Base-by-base conservation (phyloP, 2,329 filamentous ascomycete species). In the Escovopsis sp. region DNA sequence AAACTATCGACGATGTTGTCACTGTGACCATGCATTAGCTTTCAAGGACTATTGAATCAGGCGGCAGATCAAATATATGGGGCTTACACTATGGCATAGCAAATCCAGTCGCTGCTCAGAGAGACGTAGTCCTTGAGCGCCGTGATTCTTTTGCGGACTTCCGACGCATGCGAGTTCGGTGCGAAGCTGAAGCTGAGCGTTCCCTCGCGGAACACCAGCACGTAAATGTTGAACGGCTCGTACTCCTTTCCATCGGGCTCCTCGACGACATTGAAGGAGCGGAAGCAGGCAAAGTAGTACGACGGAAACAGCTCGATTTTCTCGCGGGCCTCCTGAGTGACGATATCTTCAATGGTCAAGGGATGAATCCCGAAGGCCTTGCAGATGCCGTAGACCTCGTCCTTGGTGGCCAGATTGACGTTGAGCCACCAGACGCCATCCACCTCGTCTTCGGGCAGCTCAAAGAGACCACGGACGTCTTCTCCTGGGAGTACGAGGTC, bases 361-460 rank as follows among this genome's bases (percentile, higher is more conserved):
- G 89, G 89, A 62, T 98, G 91, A 42, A 98, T 84, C 12, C 86
- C 86, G 61, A 98, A 98, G 5, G 91, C 88, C 55, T 88, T 87
- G 67, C 86, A 94, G 47, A 98, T 81, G 27, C 81, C 81, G 35
- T 80, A 78, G 15, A 94, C 79, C 58, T 96, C 91, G 45, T 89
- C 87, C 55, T 88, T 84, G 1, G 81, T 88, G 2, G 89, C 86
- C 51, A 84, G 86, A 57, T 89, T 82, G 58, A 95, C 81, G 54
- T 98, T 94, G 39, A 98, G 71, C 91, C 91, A 98, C 88, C 89
- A 98, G n/a, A 94, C 88, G 53, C 89, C 89, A 51, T 87, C 72
- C 2, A 65, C 61, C 46, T 78, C 74, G 27, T 72, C 70, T 40
- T 70, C 76, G 7, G 76, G 76, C 30, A 79, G 66, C 29, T 70